These are phyloP conservation scores for Rhizopogon sp. DNA, from an alignment of 768 basidiomycete species.

Conservation along the genomic window DNA sequence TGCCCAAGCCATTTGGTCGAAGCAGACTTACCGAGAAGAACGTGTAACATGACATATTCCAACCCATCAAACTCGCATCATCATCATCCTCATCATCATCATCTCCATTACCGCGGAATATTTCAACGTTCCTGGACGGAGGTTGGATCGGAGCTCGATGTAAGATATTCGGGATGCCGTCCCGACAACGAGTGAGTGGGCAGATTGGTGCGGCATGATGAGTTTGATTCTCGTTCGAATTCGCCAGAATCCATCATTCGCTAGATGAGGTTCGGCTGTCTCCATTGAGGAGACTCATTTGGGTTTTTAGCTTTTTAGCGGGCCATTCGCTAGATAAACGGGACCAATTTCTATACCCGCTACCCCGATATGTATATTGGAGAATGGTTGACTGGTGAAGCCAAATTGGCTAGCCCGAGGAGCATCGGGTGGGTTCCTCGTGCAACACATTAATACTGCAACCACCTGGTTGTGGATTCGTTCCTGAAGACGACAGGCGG, in stretches of 20 bases:
- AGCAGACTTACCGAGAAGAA: background rate
- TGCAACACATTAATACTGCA: conserved; percentile 17
- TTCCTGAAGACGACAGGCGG: conserved; percentile 13
- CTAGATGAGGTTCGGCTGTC: conserved; percentile 14
- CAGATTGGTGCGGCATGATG: conserved; percentile 8
- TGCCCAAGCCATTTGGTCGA: background rate
- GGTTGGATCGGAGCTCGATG: background rate
- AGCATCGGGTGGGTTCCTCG: conserved; percentile 23
- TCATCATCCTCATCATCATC: too few relatives aligned
- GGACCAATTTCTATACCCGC: conserved; percentile 9
- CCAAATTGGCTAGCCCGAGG: conserved; percentile 28
- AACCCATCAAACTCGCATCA: background rate
- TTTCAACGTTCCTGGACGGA: background rate
- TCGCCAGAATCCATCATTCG: conserved; percentile 9
- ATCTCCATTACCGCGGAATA: background rate
- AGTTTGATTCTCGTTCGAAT: conserved; percentile 18
- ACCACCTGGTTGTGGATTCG: conserved; percentile 15
- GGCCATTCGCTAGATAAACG: conserved; percentile 14
- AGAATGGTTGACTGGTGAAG: conserved; percentile 7
- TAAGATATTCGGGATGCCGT: conserved; percentile 18
- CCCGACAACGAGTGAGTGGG: conserved; percentile 14
- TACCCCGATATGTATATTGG: conserved; percentile 18
- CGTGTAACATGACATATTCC: background rate
- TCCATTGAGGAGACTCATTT: conserved; percentile 24
- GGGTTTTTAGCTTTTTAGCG: conserved; percentile 32